Evolutionary conservation across 148 eudicot species (phyloP).

Genomic region (Fagopyrum tataricum): DNA sequence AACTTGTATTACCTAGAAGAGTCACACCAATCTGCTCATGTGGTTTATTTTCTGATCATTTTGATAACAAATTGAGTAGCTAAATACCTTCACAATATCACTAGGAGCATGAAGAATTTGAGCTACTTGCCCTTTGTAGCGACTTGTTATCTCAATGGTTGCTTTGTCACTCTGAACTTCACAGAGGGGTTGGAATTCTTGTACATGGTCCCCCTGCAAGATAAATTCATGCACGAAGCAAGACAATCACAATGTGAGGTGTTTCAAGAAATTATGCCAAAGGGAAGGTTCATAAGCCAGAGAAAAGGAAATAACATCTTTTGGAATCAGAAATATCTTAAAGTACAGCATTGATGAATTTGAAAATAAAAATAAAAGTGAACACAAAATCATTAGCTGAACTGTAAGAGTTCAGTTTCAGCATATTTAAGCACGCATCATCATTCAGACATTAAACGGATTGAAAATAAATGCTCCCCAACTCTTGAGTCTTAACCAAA

Average conservation of each 20-base stretch:
- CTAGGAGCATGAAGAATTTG: constrained; percentile 73
- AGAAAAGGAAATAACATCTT: not conserved
- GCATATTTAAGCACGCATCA: not conserved
- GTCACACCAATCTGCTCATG: not conserved
- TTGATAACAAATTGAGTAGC: not conserved
- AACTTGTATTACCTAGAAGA: not conserved
- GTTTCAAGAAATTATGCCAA: not conserved
- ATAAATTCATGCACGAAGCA: not conserved
- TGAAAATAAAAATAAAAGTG: no score
- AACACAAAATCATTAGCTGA: no score
- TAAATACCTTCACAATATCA: constrained; percentile 73
- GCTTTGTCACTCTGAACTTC: constrained; percentile 99
- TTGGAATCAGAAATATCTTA: not conserved
- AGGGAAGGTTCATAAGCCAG: not conserved
- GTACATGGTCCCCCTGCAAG: constrained; percentile 75
- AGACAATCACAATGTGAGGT: not conserved
- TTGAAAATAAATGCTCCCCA: constrained; percentile 13
- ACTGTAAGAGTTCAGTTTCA: not conserved
- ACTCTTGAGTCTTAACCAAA: constrained; percentile 56
- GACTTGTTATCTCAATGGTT: constrained; percentile 95
- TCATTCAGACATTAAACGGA: not conserved
- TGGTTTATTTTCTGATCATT: not conserved
- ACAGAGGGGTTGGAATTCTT: constrained; percentile 93
- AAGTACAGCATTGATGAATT: not conserved
- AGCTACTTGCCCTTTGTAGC: constrained; percentile 73